Evolutionary conservation across 2,329 filamentous ascomycete genomes (phyloP).

Genomic region (Cercospora sesami): DNA sequence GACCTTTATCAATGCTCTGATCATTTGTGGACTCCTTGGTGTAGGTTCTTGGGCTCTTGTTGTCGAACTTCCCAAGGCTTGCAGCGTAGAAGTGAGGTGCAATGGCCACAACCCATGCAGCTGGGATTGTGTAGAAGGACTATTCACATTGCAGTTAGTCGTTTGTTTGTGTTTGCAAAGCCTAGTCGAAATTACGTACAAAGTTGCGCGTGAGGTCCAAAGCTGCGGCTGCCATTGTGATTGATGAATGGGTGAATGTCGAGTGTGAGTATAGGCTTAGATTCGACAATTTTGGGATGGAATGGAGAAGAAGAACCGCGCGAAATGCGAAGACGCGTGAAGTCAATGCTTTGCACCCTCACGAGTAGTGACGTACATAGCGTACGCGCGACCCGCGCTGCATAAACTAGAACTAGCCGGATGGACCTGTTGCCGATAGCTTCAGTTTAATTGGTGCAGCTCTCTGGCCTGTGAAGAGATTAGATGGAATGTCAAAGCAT

Average conservation of each 20-base stretch:
- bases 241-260: neutral
- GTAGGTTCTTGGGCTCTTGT: slow-evolving; percentile 21
- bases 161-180: neutral
- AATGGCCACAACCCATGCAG: slow-evolving; percentile 39
- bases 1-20: slow-evolving; percentile 26
- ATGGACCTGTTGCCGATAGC: too few relatives aligned
- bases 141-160: neutral
- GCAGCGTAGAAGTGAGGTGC: slow-evolving; percentile 41
- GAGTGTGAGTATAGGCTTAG: neutral
- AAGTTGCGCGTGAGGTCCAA: slow-evolving; percentile 20
- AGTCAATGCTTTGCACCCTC: neutral
- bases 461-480: too few relatives aligned
- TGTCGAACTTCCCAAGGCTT: slow-evolving; percentile 21
- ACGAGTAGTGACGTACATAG: neutral
- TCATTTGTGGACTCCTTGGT: slow-evolving; percentile 15
- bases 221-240: slow-evolving; percentile 17
- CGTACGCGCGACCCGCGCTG: neutral
- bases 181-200: neutral
- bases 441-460: too few relatives aligned
- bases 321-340: neutral
- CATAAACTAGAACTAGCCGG: too few relatives aligned
- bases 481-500: too few relatives aligned
- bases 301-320: neutral
- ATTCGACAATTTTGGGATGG: neutral
- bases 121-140: slow-evolving; percentile 36